phyloP scores from a whole-genome alignment of 768 basidiomycete species.

The Termitomyces sp. region DNA sequence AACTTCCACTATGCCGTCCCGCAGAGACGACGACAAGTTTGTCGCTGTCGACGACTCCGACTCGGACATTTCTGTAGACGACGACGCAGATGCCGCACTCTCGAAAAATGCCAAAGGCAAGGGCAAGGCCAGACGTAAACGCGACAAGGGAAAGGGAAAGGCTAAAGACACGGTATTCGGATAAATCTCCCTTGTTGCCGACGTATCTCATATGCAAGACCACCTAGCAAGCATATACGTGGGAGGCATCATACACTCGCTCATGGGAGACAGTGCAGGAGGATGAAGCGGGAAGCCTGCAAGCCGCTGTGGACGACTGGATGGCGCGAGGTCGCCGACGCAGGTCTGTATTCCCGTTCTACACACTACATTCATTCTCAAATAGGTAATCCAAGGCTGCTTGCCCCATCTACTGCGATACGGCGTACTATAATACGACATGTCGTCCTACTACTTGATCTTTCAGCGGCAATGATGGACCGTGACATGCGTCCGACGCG shows the following conservation, averaged over 20 bases:
- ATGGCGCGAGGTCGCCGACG: conserved; percentile 82
- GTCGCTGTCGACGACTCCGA: conserved; percentile 58
- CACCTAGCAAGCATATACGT: conserved; percentile 76
- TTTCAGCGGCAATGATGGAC: conserved; percentile 90
- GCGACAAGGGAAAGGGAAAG: conserved; percentile 47
- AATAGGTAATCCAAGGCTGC: conserved; percentile 39
- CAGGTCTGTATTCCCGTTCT: conserved; percentile 42
- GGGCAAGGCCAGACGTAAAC: conserved; percentile 32
- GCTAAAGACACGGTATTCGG: conserved; percentile 40
- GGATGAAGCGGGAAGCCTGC: conserved; percentile 88
- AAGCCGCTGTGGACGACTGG: conserved; percentile 83
- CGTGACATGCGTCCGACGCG: conserved; percentile 94
- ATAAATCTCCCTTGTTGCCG: not conserved
- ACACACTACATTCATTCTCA: not conserved
- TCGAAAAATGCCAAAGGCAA: conserved; percentile 35
- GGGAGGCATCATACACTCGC: conserved; percentile 92
- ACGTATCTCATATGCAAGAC: not conserved
- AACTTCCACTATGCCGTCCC: conserved; percentile 24
- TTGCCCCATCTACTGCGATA: conserved; percentile 81
- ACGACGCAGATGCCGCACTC: conserved; percentile 31
- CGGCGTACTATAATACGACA: conserved; percentile 96
- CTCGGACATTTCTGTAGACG: conserved; percentile 63
- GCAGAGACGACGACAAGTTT: conserved; percentile 29
- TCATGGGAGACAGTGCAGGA: conserved; percentile 98
- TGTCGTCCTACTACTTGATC: conserved; percentile 85